Evolutionary conservation across 208 protist genomes (phyloP).

Genomic region (Trypanosomatidae sp.): DNA sequence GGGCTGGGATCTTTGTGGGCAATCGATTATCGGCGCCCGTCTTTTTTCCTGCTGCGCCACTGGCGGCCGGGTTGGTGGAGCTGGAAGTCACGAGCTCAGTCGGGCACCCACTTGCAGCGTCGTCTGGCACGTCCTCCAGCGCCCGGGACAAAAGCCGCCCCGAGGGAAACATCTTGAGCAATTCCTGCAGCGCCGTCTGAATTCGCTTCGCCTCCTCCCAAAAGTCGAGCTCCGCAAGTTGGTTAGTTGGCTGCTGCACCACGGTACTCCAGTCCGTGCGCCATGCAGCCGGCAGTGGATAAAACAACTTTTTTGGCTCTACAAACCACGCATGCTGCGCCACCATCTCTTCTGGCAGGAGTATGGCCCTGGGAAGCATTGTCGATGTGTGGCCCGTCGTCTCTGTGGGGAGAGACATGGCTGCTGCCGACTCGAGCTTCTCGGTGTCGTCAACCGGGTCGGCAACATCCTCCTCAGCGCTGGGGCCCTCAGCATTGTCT

Average conservation of each 20-base stretch:
- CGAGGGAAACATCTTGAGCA: conserved; percentile 19
- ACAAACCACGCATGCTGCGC: conserved; percentile 11
- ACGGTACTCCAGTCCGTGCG: conserved; percentile 2
- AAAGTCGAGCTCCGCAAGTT: conserved; percentile 15
- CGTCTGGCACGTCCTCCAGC: conserved; percentile 9
- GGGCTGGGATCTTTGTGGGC: neutral
- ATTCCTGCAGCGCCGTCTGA: conserved; percentile 12
- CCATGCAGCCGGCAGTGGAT: conserved; percentile 13
- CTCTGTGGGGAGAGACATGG: conserved; percentile 2
- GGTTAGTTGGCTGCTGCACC: conserved; percentile 3
- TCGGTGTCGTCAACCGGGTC: neutral
- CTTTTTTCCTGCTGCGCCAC: conserved; percentile 2
- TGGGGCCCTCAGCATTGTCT: neutral
- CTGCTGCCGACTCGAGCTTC: conserved; percentile 6
- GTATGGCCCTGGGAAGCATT: conserved; percentile 7
- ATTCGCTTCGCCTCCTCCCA: conserved; percentile 18
- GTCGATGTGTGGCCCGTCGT: conserved; percentile 5
- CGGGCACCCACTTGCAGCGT: conserved; percentile 11
- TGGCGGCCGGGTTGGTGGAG: neutral
- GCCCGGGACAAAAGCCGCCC: conserved; percentile 8
- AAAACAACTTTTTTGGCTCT: neutral
- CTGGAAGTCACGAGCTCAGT: conserved; percentile 3
- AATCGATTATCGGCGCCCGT: neutral
- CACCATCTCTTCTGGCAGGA: neutral
- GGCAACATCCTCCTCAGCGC: conserved; percentile 4